Conservation (phyloP, 345 rosid species). For the Melaleuca alternifolia region DNA sequence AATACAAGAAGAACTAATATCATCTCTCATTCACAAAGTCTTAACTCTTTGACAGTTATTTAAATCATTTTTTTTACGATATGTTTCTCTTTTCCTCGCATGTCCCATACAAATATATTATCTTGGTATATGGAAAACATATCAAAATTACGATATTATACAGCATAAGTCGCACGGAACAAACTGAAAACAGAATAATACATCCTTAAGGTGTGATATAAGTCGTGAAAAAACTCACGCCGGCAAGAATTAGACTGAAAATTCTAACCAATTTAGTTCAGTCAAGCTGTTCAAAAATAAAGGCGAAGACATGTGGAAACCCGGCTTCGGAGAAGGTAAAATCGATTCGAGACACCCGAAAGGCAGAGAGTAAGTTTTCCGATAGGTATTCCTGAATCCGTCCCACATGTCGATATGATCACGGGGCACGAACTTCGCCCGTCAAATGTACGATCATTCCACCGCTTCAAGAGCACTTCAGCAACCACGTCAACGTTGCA, state of each 20-base stretch:
- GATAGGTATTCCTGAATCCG: not conserved
- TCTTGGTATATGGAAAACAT: not conserved
- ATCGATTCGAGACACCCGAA: not conserved
- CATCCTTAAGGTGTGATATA: not conserved
- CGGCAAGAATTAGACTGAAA: not conserved
- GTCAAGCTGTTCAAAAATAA: not conserved
- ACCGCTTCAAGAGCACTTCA: not conserved
- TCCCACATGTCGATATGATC: not conserved
- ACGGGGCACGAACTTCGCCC: not conserved
- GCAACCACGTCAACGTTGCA: not conserved
- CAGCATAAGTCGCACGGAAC: not conserved
- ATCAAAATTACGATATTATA: not conserved
- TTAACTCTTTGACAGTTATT: not conserved
- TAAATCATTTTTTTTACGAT: not conserved
- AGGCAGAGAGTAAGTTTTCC: not conserved
- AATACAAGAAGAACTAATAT: not conserved
- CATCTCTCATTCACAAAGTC: not conserved
- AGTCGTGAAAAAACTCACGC: not conserved
- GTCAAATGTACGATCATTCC: not conserved
- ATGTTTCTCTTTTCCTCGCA: not conserved
- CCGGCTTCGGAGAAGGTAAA: not conserved
- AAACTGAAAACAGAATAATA: not conserved
- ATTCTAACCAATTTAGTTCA: not conserved
- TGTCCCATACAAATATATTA: not conserved
- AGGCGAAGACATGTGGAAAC: not conserved